Base-by-base conservation (phyloP, 352 stramenopile species). In the Elongisporangium anandrum region DNA sequence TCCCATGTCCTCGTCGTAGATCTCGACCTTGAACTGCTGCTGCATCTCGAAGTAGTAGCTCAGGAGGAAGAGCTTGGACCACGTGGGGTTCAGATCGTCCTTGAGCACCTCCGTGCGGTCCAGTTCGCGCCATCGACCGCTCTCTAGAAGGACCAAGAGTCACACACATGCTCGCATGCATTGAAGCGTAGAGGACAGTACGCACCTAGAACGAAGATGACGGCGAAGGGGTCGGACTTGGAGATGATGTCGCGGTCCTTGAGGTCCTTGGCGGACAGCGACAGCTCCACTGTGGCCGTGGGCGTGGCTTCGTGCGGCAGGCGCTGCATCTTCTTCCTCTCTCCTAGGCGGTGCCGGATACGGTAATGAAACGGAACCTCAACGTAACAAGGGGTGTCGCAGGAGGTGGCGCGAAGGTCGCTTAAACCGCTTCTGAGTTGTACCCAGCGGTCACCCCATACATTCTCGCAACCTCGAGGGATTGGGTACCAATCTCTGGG, bases 161-260 rank as follows among this genome's bases (percentile, higher is more conserved):
- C 48, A 56, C 21, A n/a, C 24, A 55, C 17, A 50, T 56, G 26
- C n/a, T 9, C 49, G 0, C 16, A 1, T 39, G 7, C 8, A 59
- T n/a, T 17, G 15, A 54, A 21, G 29, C 24, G 50, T 13, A 56
- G 6, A 52, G 39, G 48, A 34, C 59, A 29, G 52, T 49, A 24
- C 59, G 54, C 50, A 83, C 76, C 66, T 62, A 72, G 65, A 29
- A 77, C 47, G 64, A 70, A 87, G 54, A 89, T 65, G 9, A 89
- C 65, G 20, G 75, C 81, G 72, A 97, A 97, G 3, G 88, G 83
- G 65, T 97, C 88, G 13, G 85, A 94, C 66, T 95, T 90, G 54
- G 81, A 90, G 54, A 97, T 72, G 21, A 93, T 60, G 56, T 97
- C 90, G 61, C 88, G 88, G 60, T 95, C 84, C 29, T 85, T 89